Conservation (phyloP, 352 stramenopile genomes). For the Phytophthora citricola region DNA sequence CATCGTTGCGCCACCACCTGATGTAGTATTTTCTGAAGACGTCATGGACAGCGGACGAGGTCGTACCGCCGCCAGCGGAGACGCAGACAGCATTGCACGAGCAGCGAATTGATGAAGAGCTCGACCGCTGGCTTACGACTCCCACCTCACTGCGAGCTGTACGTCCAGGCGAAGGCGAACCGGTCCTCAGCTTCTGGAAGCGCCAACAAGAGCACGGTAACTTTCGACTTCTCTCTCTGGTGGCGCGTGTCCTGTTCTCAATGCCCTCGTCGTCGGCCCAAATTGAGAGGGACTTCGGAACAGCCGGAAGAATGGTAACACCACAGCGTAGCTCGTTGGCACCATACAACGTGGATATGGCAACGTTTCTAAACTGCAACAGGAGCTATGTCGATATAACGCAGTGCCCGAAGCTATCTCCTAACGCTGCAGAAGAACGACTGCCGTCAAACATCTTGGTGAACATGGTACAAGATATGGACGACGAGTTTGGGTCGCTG, state of each 20-base stretch:
- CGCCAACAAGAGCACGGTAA: background rate
- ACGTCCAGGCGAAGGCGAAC: background rate
- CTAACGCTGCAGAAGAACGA: background rate
- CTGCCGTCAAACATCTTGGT: background rate
- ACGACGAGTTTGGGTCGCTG: background rate
- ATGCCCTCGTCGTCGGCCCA: slow-evolving; percentile 10
- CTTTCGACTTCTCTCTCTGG: background rate
- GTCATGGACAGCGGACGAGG: background rate
- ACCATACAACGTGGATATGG: slow-evolving; percentile 6
- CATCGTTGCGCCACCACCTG: background rate
- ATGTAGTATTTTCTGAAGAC: background rate
- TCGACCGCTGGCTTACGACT: background rate
- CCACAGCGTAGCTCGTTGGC: background rate
- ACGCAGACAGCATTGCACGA: no score
- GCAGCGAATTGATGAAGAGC: background rate
- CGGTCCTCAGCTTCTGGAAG: background rate
- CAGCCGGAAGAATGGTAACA: background rate
- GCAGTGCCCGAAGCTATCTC: slow-evolving; percentile 6
- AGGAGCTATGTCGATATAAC: background rate
- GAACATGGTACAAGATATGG: background rate
- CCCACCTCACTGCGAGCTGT: background rate
- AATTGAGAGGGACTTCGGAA: slow-evolving; percentile 15
- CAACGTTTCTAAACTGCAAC: slow-evolving; percentile 13
- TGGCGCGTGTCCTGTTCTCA: slow-evolving; percentile 7
- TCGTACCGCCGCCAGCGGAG: no score